Conservation (phyloP, 208 protist genomes). For the Trypanosomatidae sp. region DNA sequence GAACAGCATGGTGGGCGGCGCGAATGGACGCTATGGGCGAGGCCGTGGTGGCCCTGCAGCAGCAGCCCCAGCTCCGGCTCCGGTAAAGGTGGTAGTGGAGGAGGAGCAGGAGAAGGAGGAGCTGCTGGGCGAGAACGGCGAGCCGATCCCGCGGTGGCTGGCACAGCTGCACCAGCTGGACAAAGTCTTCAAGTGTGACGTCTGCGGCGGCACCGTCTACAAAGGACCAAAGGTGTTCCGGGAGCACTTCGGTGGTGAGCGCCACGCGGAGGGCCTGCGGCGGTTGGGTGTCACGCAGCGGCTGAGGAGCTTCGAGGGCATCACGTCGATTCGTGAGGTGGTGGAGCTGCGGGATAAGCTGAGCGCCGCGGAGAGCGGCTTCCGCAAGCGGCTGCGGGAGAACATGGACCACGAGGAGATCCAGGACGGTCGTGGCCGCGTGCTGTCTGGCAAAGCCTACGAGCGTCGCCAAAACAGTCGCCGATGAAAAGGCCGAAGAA, state of each 20-base stretch:
- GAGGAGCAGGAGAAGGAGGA: constrained; percentile 40
- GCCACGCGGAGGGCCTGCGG: constrained; percentile 80
- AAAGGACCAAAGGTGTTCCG: constrained; percentile 87
- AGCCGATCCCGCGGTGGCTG: constrained; percentile 78
- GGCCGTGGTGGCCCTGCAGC: neutral
- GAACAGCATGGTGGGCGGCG: constrained; percentile 24
- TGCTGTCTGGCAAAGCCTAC: constrained; percentile 71
- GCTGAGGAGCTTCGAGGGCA: constrained; percentile 75
- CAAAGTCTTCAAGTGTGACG: constrained; percentile 79
- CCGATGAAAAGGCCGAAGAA: too few species aligned
- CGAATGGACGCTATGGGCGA: constrained; percentile 8
- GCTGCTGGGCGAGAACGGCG: constrained; percentile 74
- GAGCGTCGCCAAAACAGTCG: constrained; percentile 44
- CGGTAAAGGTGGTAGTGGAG: constrained; percentile 3
- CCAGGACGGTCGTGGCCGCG: constrained; percentile 76
- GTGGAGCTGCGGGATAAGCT: constrained; percentile 77
- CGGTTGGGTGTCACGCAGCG: constrained; percentile 67
- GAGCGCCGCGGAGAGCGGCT: constrained; percentile 15
- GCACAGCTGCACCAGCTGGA: constrained; percentile 82
- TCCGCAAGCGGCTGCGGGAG: constrained; percentile 66
- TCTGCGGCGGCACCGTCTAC: constrained; percentile 88
- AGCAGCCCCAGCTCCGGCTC: neutral
- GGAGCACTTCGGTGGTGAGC: constrained; percentile 84
- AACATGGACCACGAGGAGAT: constrained; percentile 83
- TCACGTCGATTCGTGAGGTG: constrained; percentile 70